Evolutionary conservation across 176 grass and related monocot genomes (phyloP).

Genomic region (Cocos nucifera): DNA sequence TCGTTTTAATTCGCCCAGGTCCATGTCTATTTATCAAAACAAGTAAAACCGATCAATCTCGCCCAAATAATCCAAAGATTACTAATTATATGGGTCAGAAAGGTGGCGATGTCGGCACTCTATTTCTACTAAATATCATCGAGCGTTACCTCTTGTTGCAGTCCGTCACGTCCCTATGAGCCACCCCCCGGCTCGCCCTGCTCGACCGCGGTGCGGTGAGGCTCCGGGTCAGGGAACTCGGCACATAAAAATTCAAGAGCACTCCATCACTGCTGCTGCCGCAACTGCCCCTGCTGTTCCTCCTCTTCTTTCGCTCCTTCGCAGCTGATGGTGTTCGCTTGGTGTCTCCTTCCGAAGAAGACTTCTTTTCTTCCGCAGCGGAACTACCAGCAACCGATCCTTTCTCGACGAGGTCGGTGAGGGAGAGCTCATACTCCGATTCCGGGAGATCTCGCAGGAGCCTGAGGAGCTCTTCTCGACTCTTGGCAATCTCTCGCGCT

Average conservation of each 20-base stretch:
- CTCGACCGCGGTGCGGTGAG: constrained; percentile 43
- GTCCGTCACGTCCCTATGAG: constrained; percentile 8
- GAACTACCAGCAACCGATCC: neutral
- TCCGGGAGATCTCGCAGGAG: constrained; percentile 64
- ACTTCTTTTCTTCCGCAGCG: neutral
- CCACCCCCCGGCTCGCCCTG: constrained; percentile 12
- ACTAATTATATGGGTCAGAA: too few relatives aligned
- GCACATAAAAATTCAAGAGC: constrained; percentile 80
- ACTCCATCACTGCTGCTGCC: constrained; percentile 81
- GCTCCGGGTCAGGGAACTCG: constrained; percentile 59
- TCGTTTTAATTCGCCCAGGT: too few relatives aligned
- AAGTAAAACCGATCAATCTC: too few relatives aligned
- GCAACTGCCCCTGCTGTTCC: constrained; percentile 25
- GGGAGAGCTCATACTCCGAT: constrained; percentile 74
- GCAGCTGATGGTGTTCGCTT: neutral
- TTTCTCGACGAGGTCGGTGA: constrained; percentile 74
- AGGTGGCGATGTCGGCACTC: too few relatives aligned
- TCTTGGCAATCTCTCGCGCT: constrained; percentile 58
- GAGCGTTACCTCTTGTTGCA: constrained; percentile 37
- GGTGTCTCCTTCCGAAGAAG: neutral
- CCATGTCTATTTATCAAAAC: too few relatives aligned
- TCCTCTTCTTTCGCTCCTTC: constrained; percentile 24
- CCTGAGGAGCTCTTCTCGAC: constrained; percentile 60
- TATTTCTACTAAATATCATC: too few relatives aligned
- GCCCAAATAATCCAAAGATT: too few relatives aligned